Conservation (phyloP, 2,329 filamentous ascomycete genomes). For the Massarina eburnea region DNA sequence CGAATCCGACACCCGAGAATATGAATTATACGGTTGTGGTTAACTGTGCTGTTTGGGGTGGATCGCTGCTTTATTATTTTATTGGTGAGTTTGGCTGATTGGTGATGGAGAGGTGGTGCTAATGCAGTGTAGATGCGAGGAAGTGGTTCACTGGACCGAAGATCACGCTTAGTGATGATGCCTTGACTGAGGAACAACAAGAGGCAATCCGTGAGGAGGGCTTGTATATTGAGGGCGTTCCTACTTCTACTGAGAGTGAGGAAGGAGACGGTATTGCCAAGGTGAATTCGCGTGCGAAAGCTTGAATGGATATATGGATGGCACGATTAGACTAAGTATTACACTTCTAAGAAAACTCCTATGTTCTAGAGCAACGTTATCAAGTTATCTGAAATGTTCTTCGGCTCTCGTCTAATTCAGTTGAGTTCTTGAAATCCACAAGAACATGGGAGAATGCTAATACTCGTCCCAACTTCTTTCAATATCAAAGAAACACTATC, state of each 20-base stretch:
- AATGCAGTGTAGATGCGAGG: slow-evolving; percentile 51
- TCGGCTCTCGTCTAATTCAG: too few relatives aligned
- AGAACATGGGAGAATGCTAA: too few relatives aligned
- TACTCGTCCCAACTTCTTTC: too few relatives aligned
- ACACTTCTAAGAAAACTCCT: too few relatives aligned
- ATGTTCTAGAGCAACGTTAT: too few relatives aligned
- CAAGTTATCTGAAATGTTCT: too few relatives aligned
- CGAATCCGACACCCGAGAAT: slow-evolving; percentile 51
- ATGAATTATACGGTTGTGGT: slow-evolving; percentile 69
- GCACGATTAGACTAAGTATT: too few relatives aligned
- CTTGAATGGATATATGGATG: too few relatives aligned
- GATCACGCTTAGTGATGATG: slow-evolving; percentile 51
- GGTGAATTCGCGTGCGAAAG: not conserved
- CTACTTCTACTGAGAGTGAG: not conserved
- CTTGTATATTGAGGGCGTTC: slow-evolving; percentile 17
- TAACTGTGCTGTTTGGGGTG: slow-evolving; percentile 61
- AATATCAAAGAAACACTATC: too few relatives aligned
- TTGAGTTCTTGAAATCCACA: too few relatives aligned
- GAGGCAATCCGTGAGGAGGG: slow-evolving; percentile 18
- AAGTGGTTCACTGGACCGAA: slow-evolving; percentile 65
- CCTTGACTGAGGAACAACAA: slow-evolving; percentile 15
- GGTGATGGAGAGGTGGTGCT: not conserved
- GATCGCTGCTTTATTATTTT: slow-evolving; percentile 57
- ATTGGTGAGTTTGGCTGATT: slow-evolving; percentile 15
- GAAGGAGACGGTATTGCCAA: not conserved